A percentile compares a stretch with the other conserved stretches of the same genome.
These are phyloP conservation scores for Avicennia marina DNA, from an alignment of 257 asterid species.

Conservation along the genomic window DNA sequence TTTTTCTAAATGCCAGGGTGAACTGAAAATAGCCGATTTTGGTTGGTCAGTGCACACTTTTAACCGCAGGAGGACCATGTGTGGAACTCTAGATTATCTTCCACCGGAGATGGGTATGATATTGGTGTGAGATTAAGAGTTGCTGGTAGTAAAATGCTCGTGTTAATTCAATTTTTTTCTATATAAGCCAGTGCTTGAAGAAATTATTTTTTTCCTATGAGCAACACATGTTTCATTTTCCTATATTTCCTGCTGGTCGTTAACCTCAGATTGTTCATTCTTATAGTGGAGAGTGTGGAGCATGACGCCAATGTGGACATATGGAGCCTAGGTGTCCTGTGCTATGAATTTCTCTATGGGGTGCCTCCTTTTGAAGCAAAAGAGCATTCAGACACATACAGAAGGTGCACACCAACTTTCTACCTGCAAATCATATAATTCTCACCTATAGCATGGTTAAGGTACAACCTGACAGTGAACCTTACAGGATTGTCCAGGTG, in stretches of 20 bases:
- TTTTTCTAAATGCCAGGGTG: slow-evolving; percentile 58
- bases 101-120: slow-evolving; percentile 99
- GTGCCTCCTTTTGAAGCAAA: slow-evolving; percentile 94
- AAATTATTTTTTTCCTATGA: background rate
- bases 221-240: too few species aligned
- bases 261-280: background rate
- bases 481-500: slow-evolving; percentile 89
- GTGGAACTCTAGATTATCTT: slow-evolving; percentile 96
- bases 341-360: slow-evolving; percentile 94
- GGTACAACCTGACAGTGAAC: too few species aligned
- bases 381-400: slow-evolving; percentile 91
- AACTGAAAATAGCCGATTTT: slow-evolving; percentile 91
- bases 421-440: background rate
- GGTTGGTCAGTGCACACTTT: slow-evolving; percentile 99
- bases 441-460: background rate
- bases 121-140: background rate
- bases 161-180: background rate
- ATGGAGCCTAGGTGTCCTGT: slow-evolving; percentile 95
- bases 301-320: slow-evolving; percentile 94
- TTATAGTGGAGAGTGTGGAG: slow-evolving; percentile 87
- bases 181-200: too few species aligned
- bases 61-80: slow-evolving; percentile 92
- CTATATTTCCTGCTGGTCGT: too few species aligned
- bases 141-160: background rate
- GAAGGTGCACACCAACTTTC: slow-evolving; percentile 44